These are phyloP conservation scores for Clitopilus hobsonii DNA, from an alignment of 768 basidiomycete genomes.

Conservation along the genomic window DNA sequence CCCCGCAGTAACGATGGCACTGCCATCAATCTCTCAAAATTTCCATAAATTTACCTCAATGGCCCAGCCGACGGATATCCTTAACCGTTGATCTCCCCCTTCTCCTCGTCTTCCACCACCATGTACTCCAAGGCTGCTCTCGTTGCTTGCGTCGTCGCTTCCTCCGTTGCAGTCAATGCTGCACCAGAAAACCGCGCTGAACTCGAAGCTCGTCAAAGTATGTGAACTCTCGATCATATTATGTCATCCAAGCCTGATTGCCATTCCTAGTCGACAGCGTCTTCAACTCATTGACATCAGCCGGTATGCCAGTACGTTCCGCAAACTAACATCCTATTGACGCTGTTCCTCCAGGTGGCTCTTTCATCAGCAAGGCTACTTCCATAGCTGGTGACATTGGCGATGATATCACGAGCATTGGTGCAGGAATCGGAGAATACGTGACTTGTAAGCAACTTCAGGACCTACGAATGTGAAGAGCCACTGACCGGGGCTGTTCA, in stretches of 20 bases:
- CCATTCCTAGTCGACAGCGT: conserved; percentile 28
- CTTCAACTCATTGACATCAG: conserved; percentile 33
- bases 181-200: conserved; percentile 25
- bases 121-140: conserved; percentile 39
- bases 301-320: conserved; percentile 22
- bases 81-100: conserved; percentile 9
- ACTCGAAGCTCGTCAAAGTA: conserved; percentile 41
- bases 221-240: conserved; percentile 8
- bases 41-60: not conserved
- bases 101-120: conserved; percentile 13
- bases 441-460: conserved; percentile 34
- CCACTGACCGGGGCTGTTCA: not conserved
- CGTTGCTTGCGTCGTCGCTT: conserved; percentile 29
- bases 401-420: conserved; percentile 24
- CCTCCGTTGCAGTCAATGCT: conserved; percentile 28
- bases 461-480: not conserved
- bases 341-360: conserved; percentile 21
- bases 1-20: not conserved
- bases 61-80: conserved; percentile 1
- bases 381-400: conserved; percentile 20
- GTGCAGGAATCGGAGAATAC: conserved; percentile 26
- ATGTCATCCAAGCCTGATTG: conserved; percentile 5
- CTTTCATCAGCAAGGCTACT: conserved; percentile 29
- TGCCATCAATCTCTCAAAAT: not conserved
- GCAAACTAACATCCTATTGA: not conserved